These are phyloP conservation scores for Myochromella boudieri DNA, from an alignment of 768 basidiomycete genomes.

Conservation along the genomic window DNA sequence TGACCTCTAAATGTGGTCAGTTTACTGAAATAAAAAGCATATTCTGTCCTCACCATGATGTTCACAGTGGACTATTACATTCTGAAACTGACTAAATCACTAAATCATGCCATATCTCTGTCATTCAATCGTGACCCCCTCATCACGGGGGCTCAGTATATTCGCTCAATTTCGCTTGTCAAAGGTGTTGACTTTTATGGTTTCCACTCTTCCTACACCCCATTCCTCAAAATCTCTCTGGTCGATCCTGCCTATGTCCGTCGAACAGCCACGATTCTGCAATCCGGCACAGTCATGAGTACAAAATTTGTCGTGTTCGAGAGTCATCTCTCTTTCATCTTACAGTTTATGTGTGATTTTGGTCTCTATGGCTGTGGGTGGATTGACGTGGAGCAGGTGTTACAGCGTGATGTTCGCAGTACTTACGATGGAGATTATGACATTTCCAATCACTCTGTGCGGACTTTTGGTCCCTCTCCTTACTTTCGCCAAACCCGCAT, in stretches of 20 bases:
- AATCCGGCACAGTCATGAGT: constrained; percentile 80
- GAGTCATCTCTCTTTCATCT: constrained; percentile 81
- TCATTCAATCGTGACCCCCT: constrained; percentile 74
- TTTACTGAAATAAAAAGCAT: constrained; percentile 1
- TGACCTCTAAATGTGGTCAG: constrained; percentile 65
- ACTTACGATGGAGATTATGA: constrained; percentile 34
- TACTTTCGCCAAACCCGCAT: constrained; percentile 65
- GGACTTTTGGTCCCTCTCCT: constrained; percentile 48
- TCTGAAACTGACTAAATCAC: constrained; percentile 62
- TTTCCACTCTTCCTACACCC: constrained; percentile 79
- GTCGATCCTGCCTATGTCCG: constrained; percentile 68
- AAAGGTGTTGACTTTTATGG: constrained; percentile 98
- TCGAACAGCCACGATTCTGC: constrained; percentile 73
- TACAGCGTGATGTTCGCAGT: constrained; percentile 45
- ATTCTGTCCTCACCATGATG: constrained; percentile 1
- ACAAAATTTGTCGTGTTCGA: constrained; percentile 82
- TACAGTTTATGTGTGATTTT: constrained; percentile 95
- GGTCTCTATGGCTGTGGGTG: constrained; percentile 93
- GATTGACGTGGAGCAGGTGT: constrained; percentile 72
- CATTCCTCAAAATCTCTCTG: constrained; percentile 86
- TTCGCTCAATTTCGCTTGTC: constrained; percentile 79
- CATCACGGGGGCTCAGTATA: constrained; percentile 54
- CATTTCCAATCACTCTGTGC: constrained; percentile 16
- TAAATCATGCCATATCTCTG: constrained; percentile 85
- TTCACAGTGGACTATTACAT: constrained; percentile 74